Evolutionary conservation across 2,329 filamentous ascomycete species (phyloP), one percentile per base, ranked within the genome.

Genomic region (Aspergillus oerlinghausenensis): DNA sequence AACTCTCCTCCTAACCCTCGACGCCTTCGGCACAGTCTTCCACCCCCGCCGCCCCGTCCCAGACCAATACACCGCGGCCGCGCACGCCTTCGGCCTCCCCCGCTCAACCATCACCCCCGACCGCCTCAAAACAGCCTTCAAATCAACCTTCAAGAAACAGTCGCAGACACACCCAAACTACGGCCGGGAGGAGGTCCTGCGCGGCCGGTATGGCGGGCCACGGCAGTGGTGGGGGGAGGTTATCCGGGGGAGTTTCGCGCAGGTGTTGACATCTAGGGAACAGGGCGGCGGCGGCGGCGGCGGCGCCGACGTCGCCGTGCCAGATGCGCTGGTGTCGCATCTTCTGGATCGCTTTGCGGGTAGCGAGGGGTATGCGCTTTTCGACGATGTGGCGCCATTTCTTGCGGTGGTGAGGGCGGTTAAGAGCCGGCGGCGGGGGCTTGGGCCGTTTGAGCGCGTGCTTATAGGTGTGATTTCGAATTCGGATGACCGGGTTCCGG

Each of bases 1-100:
- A 3, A 66, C 60, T 10, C 71, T 79, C 26, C 71, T 79, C 35
- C 66, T 79, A 21, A 78, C 77, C 35, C 64, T 79, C 43, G 77
- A 79, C 63, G 77, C 77, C 35, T 77, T 79, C 55, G 72, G 70
- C 23, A 79, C 77, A 3, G 59, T 79, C 50, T 79, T 78, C 62
- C 62, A 73, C 51, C 77, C 77, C 0, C 71, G 71, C 55, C 60
- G 63, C 3, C 70, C 76, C 1, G 63, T 79, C 32, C 65, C 72
- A 6, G 63, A 68, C 7, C 74, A 77, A 60, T 79, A 79, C 64
- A 65, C 72, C 26, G 60, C 70, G 10, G 64, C 70, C 50, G 76
- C 76, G 14, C 66, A 70, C 56, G 54, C 67, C 54, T 75, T 71
- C 60, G 70, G 73, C 19, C 59, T 78, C 25, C 64, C 65, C 48